phyloP scores from a whole-genome alignment of 208 protist genomes.

The Crithidia sp. region DNA sequence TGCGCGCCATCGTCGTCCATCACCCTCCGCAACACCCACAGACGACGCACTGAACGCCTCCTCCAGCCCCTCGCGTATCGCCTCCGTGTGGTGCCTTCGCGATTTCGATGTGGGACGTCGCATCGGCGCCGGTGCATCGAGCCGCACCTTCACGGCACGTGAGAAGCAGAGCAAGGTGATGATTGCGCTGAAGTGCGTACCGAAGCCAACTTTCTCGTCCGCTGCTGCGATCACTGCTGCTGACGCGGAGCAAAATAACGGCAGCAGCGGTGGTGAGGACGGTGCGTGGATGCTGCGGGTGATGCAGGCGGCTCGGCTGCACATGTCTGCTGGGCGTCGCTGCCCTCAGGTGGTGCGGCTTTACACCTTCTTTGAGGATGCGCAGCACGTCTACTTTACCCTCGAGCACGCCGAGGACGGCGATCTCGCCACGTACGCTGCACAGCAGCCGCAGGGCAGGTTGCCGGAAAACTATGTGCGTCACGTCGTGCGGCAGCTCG shows the following conservation, averaged over 20 bases:
- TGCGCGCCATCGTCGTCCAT: neutral
- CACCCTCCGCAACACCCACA: neutral
- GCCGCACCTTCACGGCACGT: slow-evolving; percentile 55
- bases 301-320: slow-evolving; percentile 96
- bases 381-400: slow-evolving; percentile 94
- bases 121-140: slow-evolving; percentile 41
- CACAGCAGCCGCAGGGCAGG: slow-evolving; percentile 1
- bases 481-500: slow-evolving; percentile 39
- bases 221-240: no score
- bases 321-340: slow-evolving; percentile 81
- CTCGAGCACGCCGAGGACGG: slow-evolving; percentile 96
- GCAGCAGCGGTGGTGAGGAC: neutral
- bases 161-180: slow-evolving; percentile 48
- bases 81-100: slow-evolving; percentile 37
- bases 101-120: slow-evolving; percentile 63
- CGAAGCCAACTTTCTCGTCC: neutral
- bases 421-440: slow-evolving; percentile 64
- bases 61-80: neutral
- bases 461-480: slow-evolving; percentile 40
- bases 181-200: slow-evolving; percentile 58
- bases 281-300: slow-evolving; percentile 35
- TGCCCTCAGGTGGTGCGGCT: slow-evolving; percentile 96
- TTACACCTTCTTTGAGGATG: slow-evolving; percentile 97
- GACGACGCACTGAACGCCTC: neutral
- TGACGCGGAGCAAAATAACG: no score